These are phyloP conservation scores for Pleurotus platypus DNA, from an alignment of 768 basidiomycete species.

Conservation along the genomic window DNA sequence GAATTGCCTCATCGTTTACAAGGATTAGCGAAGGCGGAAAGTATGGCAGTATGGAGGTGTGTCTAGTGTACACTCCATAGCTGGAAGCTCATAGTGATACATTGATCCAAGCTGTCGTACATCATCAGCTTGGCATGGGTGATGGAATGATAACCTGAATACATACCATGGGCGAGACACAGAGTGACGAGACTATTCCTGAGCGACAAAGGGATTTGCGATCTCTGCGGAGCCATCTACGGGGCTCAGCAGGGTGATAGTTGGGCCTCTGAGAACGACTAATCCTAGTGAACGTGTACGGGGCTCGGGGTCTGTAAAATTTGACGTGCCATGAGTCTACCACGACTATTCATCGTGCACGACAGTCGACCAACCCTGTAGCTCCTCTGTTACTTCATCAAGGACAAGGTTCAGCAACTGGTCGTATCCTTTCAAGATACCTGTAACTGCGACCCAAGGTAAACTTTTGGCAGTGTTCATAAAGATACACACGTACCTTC, in stretches of 20 bases:
- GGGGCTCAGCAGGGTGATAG: conserved; percentile 90
- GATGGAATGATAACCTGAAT: no score
- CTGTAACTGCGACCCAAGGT: conserved; percentile 58
- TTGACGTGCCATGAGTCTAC: not conserved
- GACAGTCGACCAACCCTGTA: conserved; percentile 48
- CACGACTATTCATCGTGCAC: conserved; percentile 7
- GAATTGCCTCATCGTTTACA: no score
- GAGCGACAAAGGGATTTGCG: conserved; percentile 79
- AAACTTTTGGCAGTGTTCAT: not conserved
- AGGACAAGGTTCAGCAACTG: conserved; percentile 95
- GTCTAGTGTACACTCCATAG: no score
- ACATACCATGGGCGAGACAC: no score
- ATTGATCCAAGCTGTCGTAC: no score
- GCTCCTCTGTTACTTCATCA: conserved; percentile 88
- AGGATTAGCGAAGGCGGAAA: no score
- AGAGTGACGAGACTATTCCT: conserved; percentile 39
- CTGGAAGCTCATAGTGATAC: no score
- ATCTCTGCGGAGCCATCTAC: conserved; percentile 96
- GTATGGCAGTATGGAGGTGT: no score
- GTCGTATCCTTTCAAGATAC: conserved; percentile 93
- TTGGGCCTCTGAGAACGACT: conserved; percentile 89
- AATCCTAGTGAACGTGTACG: conserved; percentile 72
- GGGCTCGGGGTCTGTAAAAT: conserved; percentile 55
- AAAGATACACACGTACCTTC: conserved; percentile 57
- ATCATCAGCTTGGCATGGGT: no score